These are phyloP conservation scores for Prosopis cineraria DNA, from an alignment of 306 rosid species.

Conservation along the genomic window DNA sequence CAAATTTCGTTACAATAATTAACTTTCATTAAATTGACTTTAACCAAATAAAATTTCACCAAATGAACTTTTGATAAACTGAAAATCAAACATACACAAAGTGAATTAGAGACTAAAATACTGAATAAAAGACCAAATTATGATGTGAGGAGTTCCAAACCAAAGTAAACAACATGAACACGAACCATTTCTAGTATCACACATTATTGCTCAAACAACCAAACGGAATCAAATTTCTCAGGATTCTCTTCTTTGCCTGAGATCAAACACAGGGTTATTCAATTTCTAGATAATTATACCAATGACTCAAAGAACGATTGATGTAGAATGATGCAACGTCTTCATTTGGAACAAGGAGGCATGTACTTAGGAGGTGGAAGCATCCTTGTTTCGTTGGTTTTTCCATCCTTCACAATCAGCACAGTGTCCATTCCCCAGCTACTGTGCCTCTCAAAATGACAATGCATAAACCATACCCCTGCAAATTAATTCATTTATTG, in stretches of 20 bases:
- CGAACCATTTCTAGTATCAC: not conserved
- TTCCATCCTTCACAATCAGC: constrained; percentile 40
- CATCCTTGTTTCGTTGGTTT: constrained; percentile 26
- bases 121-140: too few species aligned
- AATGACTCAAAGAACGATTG: not conserved
- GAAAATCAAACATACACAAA: too few species aligned
- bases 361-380: constrained; percentile 24
- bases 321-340: not conserved
- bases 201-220: not conserved
- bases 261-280: not conserved
- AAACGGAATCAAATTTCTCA: not conserved
- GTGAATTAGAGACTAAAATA: too few species aligned
- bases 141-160: not conserved
- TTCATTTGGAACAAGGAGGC: constrained; percentile 7
- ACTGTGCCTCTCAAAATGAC: constrained; percentile 27
- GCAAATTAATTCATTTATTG: not conserved
- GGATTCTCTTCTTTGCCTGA: not conserved
- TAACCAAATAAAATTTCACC: too few species aligned
- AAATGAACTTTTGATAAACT: too few species aligned
- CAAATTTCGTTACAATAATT: too few species aligned
- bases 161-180: not conserved
- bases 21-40: too few species aligned
- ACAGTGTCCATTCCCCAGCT: constrained; percentile 41
- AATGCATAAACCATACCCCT: constrained; percentile 15
- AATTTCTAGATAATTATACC: not conserved